Conservation (phyloP, 306 rosid genomes). For the Medicago arabica region DNA sequence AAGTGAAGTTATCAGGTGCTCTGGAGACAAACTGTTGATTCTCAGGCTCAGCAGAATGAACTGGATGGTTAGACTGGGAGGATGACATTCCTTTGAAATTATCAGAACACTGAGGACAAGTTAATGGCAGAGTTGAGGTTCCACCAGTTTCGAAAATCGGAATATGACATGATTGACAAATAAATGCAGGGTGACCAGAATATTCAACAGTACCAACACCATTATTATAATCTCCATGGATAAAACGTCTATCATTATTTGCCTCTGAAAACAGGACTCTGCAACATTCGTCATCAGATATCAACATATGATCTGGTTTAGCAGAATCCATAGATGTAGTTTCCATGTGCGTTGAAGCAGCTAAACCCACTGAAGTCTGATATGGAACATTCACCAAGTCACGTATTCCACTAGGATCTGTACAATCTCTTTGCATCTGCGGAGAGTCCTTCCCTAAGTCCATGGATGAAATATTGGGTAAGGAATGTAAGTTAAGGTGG, state of each 20-base stretch:
- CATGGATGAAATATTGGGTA: slow-evolving; percentile 62
- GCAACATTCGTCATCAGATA: slow-evolving; percentile 91
- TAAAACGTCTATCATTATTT: slow-evolving; percentile 54
- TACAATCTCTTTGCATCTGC: slow-evolving; percentile 61
- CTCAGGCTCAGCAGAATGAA: slow-evolving; percentile 61
- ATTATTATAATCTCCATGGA: slow-evolving; percentile 53
- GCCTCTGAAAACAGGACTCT: slow-evolving; percentile 76
- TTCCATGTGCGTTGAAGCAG: slow-evolving; percentile 50
- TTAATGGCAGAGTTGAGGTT: slow-evolving; percentile 47
- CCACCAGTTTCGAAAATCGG: slow-evolving; percentile 51
- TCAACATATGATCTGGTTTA: slow-evolving; percentile 62
- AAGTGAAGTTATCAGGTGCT: slow-evolving; percentile 55
- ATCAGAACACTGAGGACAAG: slow-evolving; percentile 52
- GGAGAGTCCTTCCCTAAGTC: slow-evolving; percentile 63
- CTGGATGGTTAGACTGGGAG: slow-evolving; percentile 46
- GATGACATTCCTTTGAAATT: slow-evolving; percentile 49
- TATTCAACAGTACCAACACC: slow-evolving; percentile 50
- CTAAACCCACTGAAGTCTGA: slow-evolving; percentile 59
- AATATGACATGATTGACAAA: slow-evolving; percentile 49
- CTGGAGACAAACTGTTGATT: slow-evolving; percentile 60
- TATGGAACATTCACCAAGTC: slow-evolving; percentile 49
- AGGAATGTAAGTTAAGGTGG: slow-evolving; percentile 54
- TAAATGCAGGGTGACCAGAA: slow-evolving; percentile 54
- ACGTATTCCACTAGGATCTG: slow-evolving; percentile 49
- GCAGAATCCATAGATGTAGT: slow-evolving; percentile 49